Evolutionary conservation across 257 asterid species (phyloP).

Genomic region (Solanum etuberosum): DNA sequence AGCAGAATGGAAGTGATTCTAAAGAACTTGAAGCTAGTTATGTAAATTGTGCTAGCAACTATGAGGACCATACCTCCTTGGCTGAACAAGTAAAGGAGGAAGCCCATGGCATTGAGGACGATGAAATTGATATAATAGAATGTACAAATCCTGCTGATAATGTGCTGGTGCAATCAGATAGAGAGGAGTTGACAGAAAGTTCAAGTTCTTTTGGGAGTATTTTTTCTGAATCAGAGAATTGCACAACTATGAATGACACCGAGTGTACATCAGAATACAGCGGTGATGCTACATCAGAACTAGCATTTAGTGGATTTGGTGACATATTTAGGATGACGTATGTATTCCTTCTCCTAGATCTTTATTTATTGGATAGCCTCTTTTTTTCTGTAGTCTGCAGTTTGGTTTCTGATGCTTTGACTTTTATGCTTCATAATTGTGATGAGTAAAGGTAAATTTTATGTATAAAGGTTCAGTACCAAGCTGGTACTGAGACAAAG

Average conservation of each 20-base stretch:
- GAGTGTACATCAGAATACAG: not conserved
- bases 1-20: not conserved
- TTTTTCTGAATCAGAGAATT: not conserved
- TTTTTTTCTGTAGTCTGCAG: not conserved
- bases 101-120: not conserved
- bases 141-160: not conserved
- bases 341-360: not conserved
- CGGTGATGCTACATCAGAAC: not conserved
- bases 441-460: not conserved
- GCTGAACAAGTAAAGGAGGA: not conserved
- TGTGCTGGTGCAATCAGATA: not conserved
- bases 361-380: not conserved
- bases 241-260: not conserved
- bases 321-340: slow-evolving; percentile 1
- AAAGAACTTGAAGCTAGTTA: slow-evolving; percentile 5
- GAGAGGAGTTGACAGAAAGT: not conserved
- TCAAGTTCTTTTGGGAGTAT: slow-evolving; percentile 8
- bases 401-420: not conserved
- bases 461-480: not conserved
- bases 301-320: not conserved
- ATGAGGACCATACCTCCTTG: not conserved
- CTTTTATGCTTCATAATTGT: not conserved
- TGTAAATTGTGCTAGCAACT: not conserved
- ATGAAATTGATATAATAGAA: not conserved
- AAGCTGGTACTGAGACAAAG: not conserved